Evolutionary conservation across 2,329 filamentous ascomycete genomes (phyloP).

Genomic region (Ceratocystis cubensis): DNA sequence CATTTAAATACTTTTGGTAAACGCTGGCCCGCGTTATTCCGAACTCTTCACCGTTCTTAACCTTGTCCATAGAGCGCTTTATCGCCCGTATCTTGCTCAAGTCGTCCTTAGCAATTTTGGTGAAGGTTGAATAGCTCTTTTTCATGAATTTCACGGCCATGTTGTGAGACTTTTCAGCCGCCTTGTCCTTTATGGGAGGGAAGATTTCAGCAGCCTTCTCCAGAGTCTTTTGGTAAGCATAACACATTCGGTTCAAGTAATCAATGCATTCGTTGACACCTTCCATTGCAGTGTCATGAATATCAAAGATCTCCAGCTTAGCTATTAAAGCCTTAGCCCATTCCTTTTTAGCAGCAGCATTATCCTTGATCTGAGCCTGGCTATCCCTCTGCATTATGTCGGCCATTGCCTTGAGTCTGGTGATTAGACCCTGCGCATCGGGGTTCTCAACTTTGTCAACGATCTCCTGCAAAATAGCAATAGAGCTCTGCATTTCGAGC

Average conservation of each 20-base stretch:
- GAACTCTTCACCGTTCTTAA: neutral
- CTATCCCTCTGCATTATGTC: neutral
- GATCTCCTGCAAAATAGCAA: neutral
- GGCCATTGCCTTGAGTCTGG: neutral
- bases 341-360: neutral
- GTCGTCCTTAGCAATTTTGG: neutral
- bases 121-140: neutral
- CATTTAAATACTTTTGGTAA: neutral
- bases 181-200: neutral
- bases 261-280: neutral
- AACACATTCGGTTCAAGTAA: neutral
- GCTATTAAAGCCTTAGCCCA: neutral
- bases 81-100: neutral
- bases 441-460: neutral
- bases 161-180: neutral
- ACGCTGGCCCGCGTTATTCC: neutral
- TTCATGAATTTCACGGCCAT: neutral
- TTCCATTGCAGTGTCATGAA: neutral
- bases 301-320: neutral
- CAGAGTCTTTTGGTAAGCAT: neutral
- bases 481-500: neutral
- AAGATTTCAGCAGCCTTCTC: neutral
- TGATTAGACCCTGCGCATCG: neutral
- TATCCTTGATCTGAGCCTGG: neutral
- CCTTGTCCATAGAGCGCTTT: neutral